phyloP scores from a whole-genome alignment of 495 filamentous ascomycete species.

The Delitschia confertaspora region DNA sequence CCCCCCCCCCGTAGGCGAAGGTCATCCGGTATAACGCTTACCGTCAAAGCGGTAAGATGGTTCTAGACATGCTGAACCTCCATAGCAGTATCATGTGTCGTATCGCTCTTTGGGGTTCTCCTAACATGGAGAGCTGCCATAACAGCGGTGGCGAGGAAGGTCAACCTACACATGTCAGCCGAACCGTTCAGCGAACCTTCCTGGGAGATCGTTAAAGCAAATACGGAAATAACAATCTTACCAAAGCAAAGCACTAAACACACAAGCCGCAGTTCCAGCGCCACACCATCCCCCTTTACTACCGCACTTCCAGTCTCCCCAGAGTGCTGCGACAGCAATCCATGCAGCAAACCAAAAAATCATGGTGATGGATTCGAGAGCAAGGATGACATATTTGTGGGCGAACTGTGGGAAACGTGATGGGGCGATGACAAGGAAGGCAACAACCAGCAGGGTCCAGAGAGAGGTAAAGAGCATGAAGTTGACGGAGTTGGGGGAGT shows the following conservation, averaged over 20 bases:
- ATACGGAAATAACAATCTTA: constrained; percentile 23
- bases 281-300: constrained; percentile 42
- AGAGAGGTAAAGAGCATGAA: constrained; percentile 68
- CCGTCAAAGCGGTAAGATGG: no score
- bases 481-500: constrained; percentile 43
- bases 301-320: constrained; percentile 37
- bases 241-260: constrained; percentile 53
- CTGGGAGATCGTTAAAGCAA: not conserved
- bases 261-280: constrained; percentile 43
- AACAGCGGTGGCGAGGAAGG: constrained; percentile 44
- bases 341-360: constrained; percentile 85
- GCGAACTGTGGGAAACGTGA: constrained; percentile 48
- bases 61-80: constrained; percentile 15
- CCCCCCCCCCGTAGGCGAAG: no score
- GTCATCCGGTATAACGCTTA: no score
- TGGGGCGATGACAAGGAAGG: constrained; percentile 58
- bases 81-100: constrained; percentile 4
- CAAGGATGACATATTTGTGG: constrained; percentile 54
- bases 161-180: constrained; percentile 35
- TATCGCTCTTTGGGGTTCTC: constrained; percentile 25
- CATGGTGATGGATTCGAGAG: constrained; percentile 58
- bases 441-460: constrained; percentile 62
- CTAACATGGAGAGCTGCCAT: constrained; percentile 36
- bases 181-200: no score
- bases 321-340: constrained; percentile 58